phyloP scores from a whole-genome alignment of 2,329 filamentous ascomycete species.

The Colletotrichum sojae region DNA sequence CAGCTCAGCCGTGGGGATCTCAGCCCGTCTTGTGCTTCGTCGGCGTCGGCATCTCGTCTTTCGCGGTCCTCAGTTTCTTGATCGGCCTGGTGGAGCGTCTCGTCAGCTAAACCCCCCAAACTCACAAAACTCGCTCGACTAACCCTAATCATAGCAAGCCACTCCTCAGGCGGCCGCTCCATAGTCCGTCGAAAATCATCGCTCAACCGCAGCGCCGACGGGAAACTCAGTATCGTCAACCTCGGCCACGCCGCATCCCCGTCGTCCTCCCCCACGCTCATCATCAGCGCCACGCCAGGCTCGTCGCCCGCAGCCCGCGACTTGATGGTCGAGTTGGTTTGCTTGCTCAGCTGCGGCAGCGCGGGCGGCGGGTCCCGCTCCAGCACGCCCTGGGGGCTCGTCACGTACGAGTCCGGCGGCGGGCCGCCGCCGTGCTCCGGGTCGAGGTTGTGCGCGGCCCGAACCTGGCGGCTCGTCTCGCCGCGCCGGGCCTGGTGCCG shows the following conservation, averaged over 20 bases:
- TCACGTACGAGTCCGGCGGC: background rate
- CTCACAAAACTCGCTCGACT: background rate
- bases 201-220: background rate
- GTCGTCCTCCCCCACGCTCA: background rate
- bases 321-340: conserved; percentile 8
- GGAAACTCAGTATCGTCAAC: conserved; percentile 14
- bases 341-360: background rate
- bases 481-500: conserved; percentile 12
- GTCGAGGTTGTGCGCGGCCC: conserved; percentile 16
- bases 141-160: background rate
- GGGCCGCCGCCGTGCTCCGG: background rate
- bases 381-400: conserved; percentile 1
- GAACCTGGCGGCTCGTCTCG: conserved; percentile 17
- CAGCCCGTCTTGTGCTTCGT: background rate
- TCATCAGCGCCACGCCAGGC: background rate
- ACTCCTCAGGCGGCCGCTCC: background rate
- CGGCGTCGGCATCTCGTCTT: background rate
- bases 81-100: background rate
- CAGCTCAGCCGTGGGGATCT: background rate
- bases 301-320: background rate
- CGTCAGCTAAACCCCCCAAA: background rate
- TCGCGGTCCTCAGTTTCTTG: background rate
- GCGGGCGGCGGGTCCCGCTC: conserved; percentile 2
- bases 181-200: background rate
- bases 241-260: background rate